Base-by-base conservation (phyloP, 805 yeast genomes). In the Kurtzmaniella fragi region DNA sequence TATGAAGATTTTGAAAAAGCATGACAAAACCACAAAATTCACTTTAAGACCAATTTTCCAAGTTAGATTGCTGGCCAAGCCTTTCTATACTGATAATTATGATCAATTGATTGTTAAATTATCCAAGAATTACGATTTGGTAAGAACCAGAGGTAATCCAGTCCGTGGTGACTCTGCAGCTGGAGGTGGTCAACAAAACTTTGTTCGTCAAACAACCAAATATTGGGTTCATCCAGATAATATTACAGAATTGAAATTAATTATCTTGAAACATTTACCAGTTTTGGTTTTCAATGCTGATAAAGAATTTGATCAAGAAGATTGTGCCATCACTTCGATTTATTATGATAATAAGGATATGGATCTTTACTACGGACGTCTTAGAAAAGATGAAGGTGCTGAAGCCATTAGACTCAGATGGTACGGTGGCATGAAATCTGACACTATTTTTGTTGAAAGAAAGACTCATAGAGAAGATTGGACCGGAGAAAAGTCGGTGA, bases 191-290 rank as follows among this genome's bases (percentile, higher is more conserved):
- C 97, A 90, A 72, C 99, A 93, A 63, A 93, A 93, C 68, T 93
- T 93, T 55, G 98, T 93, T 34, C 84, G 99, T 64, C 99, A 93
- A 66, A 93, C 99, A 15, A 93, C 99, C 6, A 93, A 93, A 59
- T 93, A 93, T 66, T 93, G 99, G 99, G 98, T 93, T 26, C 99
- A 93, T 57, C 96, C 97, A 2, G 98, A 93, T 63, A 91, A 93
- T 61, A 89, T 93, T 59, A 93, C 98, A 12, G 98, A 93, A 69
- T 76, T 93, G 61, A 93, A 93, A 68, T 77, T 93, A 56, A 84
- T 88, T 47, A 82, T 93, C 47, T 73, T 93, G 58, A 91, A 93
- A 66, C 98, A 93, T 67, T 73, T 93, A 52, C 99, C 99, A 2
- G 99, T 93, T 13, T 75, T 93, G 49, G 99, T 93, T 16, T 93